Percentiles rank a stretch among this genome's conserved stretches.
phyloP scores from a whole-genome alignment of 2,329 filamentous ascomycete species.

The Xylariaceae sp. region DNA sequence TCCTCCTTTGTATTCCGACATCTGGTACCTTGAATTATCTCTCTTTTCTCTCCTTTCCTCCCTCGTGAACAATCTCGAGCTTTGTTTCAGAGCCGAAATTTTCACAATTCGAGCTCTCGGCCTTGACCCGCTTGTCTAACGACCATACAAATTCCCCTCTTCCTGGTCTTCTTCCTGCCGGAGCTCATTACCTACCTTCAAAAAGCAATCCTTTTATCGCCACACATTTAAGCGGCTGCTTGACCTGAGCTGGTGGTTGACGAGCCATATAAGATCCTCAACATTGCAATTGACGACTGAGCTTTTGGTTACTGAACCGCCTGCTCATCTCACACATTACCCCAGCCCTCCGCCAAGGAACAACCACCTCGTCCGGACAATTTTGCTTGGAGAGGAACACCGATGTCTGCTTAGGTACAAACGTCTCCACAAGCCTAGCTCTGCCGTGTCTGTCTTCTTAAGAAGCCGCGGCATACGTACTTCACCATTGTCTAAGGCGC shows the following conservation, averaged over 20 bases:
- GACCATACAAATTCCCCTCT: not conserved
- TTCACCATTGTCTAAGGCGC: not conserved
- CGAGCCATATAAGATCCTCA: not conserved
- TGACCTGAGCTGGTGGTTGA: not conserved
- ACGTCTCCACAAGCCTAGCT: not conserved
- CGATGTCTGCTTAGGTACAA: conserved; percentile 14
- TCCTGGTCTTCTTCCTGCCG: not conserved
- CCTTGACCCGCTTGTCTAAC: not conserved
- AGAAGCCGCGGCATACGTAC: conserved; percentile 3
- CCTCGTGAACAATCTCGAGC: not conserved
- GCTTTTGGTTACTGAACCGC: not conserved
- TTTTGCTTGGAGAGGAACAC: conserved; percentile 1
- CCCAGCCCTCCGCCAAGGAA: not conserved
- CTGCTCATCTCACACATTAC: not conserved
- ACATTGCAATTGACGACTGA: not conserved
- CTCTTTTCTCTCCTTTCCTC: conserved; percentile 12
- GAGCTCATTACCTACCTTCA: not conserved
- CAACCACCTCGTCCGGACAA: not conserved
- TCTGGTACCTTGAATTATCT: conserved; percentile 5
- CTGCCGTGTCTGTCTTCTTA: not conserved
- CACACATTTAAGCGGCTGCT: not conserved
- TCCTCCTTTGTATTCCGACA: conserved; percentile 17
- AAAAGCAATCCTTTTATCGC: not conserved
- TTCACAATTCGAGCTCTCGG: too few species aligned
- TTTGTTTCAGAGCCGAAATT: not conserved